Base-by-base conservation (phyloP, 2,329 filamentous ascomycete genomes). In the Colletotrichum ledebouriae region DNA sequence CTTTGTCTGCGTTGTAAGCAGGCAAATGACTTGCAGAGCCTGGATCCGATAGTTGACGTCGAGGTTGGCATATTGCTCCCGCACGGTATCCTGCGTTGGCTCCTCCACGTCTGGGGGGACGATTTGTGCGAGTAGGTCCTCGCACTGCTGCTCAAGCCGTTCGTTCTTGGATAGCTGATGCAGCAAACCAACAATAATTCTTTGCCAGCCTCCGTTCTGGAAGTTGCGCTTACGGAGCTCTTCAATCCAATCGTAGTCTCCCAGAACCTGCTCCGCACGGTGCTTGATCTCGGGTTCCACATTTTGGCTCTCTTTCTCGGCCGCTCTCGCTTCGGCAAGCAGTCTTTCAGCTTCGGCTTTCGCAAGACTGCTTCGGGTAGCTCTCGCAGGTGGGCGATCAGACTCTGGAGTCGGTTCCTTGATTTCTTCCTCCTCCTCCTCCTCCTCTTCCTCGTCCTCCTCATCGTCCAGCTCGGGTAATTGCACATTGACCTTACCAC, bases 171-270 rank as follows among this genome's bases (percentile, higher is more conserved):
- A 96, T 4, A 98, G 82, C 73, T 97, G 94, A 77, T 97, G 86
- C 15, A 99, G 80, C 15, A 98, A 83, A 6, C 94, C 96, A 49
- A 97, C 90, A 75, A 98, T 86, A 71, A 98, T 95, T 70, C 94
- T 80, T 78, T 98, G 89, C 96, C 96, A 99, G 20, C 94, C 94
- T 63, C 95, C 96, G 50, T 95, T 88, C 71, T 88, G 85, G 76
- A 98, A 97, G 72, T 97, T 91, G 52, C 95, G 91, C 74, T 92
- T 92, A 71, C 90, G 89, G 22, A 98, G 84, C 70, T 93, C 88
- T 60, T 97, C 92, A 67, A 97, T 89, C 96, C 96, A 99, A 73
- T 93, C 88, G 71, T 91, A 94, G 6, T 88, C 83, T 9, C 82
- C 84, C 53, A 97, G 85, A 73, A 96, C 88, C 69, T 97, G 94